These are phyloP conservation scores for Excoecaria agallocha DNA, from an alignment of 345 rosid genomes.

Conservation along the genomic window DNA sequence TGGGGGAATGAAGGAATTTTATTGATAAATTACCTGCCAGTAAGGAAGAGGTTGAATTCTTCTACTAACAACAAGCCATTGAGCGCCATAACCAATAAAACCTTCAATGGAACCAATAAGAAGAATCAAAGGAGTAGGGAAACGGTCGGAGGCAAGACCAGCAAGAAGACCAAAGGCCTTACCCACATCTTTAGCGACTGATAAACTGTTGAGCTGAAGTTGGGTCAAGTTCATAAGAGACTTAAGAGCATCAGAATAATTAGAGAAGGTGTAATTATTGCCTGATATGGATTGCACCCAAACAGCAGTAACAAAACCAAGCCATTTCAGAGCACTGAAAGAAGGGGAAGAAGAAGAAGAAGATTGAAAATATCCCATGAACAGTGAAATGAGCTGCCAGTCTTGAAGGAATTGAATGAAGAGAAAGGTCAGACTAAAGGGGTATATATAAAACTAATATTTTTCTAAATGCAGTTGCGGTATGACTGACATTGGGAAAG, in stretches of 20 bases:
- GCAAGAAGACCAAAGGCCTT: conserved; percentile 94
- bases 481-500: neutral
- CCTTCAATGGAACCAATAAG: conserved; percentile 89
- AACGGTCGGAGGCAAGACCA: conserved; percentile 80
- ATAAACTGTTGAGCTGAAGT: conserved; percentile 71
- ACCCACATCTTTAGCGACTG: conserved; percentile 89
- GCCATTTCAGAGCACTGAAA: conserved; percentile 62
- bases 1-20: neutral
- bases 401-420: neutral
- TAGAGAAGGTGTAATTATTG: conserved; percentile 91
- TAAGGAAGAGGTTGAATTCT: conserved; percentile 64
- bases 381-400: neutral
- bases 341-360: conserved; percentile 23
- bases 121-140: conserved; percentile 61
- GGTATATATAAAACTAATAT: neutral
- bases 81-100: conserved; percentile 84
- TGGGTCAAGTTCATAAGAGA: conserved; percentile 83
- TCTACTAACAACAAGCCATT: conserved; percentile 84
- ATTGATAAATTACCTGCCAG: conserved; percentile 61
- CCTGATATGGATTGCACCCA: conserved; percentile 95
- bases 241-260: conserved; percentile 83
- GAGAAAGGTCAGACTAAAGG: neutral
- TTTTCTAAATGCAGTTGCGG: no score
- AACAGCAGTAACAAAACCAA: conserved; percentile 87
- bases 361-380: conserved; percentile 28